phyloP scores from a whole-genome alignment of 441 rosid genomes.

The Viola pubescens region DNA sequence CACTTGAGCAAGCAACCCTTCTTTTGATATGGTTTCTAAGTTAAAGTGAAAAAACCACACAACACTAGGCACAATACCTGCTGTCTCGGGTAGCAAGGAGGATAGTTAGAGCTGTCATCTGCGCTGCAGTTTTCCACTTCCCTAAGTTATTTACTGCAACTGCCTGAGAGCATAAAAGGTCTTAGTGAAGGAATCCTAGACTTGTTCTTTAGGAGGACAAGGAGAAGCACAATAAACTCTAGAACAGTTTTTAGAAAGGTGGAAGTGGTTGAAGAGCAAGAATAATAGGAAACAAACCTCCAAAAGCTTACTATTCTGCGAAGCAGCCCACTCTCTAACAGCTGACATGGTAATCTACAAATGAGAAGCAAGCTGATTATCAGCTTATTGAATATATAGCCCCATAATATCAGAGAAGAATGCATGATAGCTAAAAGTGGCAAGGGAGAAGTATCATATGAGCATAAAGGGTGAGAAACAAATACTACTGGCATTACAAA shows the following conservation, averaged over 20 bases:
- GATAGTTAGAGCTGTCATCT: conserved; percentile 84
- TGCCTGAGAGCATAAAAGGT: conserved; percentile 42
- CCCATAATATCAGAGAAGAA: background rate
- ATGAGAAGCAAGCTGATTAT: conserved; percentile 15
- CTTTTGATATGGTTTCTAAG: background rate
- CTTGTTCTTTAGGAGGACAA: background rate
- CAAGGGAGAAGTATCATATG: background rate
- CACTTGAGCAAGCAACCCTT: background rate
- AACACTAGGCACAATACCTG: conserved; percentile 31
- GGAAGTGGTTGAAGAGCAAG: background rate
- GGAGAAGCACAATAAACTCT: background rate
- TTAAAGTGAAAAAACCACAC: background rate
- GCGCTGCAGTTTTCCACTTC: conserved; percentile 96
- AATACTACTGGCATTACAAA: background rate
- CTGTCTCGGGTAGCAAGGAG: conserved; percentile 77
- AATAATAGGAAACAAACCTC: conserved; percentile 41
- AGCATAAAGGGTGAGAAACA: background rate
- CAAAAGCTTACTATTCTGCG: conserved; percentile 62
- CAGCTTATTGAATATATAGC: conserved; percentile 6
- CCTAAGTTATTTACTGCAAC: conserved; percentile 95
- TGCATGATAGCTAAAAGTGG: background rate
- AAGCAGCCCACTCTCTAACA: conserved; percentile 97
- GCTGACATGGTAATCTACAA: conserved; percentile 96
- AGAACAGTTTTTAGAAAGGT: background rate
- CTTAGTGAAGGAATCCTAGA: background rate